These are phyloP conservation scores for Calvatia gigantea DNA, from an alignment of 768 basidiomycete species.

Conservation along the genomic window DNA sequence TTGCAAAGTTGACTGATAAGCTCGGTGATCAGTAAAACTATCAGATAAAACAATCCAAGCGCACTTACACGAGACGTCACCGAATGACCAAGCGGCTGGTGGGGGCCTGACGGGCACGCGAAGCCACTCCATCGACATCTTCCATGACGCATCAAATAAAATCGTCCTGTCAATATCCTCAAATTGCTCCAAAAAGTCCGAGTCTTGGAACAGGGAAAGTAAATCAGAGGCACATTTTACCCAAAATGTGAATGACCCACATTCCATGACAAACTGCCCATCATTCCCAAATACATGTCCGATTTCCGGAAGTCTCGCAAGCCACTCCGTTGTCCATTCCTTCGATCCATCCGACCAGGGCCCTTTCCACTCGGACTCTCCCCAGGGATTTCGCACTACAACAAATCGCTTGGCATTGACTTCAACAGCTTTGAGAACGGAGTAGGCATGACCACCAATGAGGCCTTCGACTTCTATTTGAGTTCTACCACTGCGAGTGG, in stretches of 20 bases:
- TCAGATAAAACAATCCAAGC: no score
- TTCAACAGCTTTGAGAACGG: constrained; percentile 38
- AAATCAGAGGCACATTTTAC: no score
- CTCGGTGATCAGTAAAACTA: no score
- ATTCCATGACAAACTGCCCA: constrained; percentile 44
- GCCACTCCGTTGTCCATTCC: constrained; percentile 42
- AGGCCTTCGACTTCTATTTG: constrained; percentile 27
- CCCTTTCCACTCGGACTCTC: constrained; percentile 38
- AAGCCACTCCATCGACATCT: constrained; percentile 40
- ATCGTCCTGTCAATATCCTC: no score
- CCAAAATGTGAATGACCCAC: no score
- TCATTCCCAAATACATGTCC: constrained; percentile 37
- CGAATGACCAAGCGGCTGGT: constrained; percentile 39
- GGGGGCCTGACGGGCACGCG: constrained; percentile 29
- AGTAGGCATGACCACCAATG: constrained; percentile 36
- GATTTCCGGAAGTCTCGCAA: constrained; percentile 29
- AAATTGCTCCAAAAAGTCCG: no score
- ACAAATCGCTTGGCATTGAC: constrained; percentile 40
- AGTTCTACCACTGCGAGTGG: no score
- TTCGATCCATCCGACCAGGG: constrained; percentile 41
- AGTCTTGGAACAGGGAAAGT: no score
- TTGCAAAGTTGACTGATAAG: no score
- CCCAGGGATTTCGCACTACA: constrained; percentile 45
- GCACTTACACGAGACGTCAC: no score
- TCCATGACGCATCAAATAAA: constrained; percentile 40